These are phyloP conservation scores for Neofusicoccum cordaticola DNA, from an alignment of 2,329 filamentous ascomycete genomes.

Conservation along the genomic window DNA sequence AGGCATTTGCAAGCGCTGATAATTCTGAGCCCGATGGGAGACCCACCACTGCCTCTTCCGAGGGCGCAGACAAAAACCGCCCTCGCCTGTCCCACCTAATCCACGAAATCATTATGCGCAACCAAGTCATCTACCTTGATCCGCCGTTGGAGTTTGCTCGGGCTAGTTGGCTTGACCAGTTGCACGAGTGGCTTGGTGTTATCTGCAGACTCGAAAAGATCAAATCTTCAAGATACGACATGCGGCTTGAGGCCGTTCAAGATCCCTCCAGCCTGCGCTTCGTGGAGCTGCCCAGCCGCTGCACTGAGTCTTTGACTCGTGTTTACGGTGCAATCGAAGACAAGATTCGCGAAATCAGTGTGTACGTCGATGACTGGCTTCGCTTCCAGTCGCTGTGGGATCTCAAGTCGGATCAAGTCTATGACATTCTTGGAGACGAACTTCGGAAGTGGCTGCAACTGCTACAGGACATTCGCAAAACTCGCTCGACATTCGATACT, in stretches of 20 bases:
- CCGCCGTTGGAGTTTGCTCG: slow-evolving; percentile 88
- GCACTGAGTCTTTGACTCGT: slow-evolving; percentile 71
- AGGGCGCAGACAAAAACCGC: slow-evolving; percentile 28
- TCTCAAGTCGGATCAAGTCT: slow-evolving; percentile 91
- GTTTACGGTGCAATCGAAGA: slow-evolving; percentile 83
- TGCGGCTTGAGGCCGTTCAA: slow-evolving; percentile 65
- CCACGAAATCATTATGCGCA: slow-evolving; percentile 95
- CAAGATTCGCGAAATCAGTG: slow-evolving; percentile 74
- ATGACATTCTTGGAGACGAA: slow-evolving; percentile 86
- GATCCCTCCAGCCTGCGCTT: slow-evolving; percentile 68
- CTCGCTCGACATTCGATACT: slow-evolving; percentile 93
- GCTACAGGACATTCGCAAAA: slow-evolving; percentile 95
- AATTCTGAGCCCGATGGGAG: slow-evolving; percentile 49
- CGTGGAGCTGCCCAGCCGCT: slow-evolving; percentile 78
- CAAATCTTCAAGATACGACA: slow-evolving; percentile 92
- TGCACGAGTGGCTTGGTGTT: slow-evolving; percentile 90
- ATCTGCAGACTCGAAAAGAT: slow-evolving; percentile 92
- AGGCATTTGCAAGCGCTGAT: slow-evolving; percentile 64
- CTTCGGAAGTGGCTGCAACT: slow-evolving; percentile 90
- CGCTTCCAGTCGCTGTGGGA: slow-evolving; percentile 99
- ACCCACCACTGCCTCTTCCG: slow-evolving; percentile 41
- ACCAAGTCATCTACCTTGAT: slow-evolving; percentile 95
- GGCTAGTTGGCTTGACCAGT: slow-evolving; percentile 87
- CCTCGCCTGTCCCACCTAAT: slow-evolving; percentile 71
- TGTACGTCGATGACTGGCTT: slow-evolving; percentile 95